Evolutionary conservation across 2,329 filamentous ascomycete species (phyloP).

Genomic region (Rutstroemia sp.): DNA sequence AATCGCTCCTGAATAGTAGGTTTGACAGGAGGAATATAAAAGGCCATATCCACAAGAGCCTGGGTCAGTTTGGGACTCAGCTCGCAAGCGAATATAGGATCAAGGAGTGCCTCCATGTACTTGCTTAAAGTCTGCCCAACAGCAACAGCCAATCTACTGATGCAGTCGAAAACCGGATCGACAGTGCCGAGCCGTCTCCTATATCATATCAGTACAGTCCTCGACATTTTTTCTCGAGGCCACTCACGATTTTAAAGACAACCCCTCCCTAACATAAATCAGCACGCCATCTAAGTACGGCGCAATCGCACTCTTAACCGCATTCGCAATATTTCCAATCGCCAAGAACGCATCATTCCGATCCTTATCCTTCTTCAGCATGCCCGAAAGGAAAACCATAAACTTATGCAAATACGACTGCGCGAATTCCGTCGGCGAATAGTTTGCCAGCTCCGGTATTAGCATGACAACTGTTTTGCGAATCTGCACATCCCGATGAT

Average conservation of each 20-base stretch:
- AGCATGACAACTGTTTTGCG: conserved; percentile 83
- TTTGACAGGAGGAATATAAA: conserved; percentile 94
- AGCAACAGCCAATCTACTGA: conserved; percentile 90
- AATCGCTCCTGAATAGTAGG: conserved; percentile 88
- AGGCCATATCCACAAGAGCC: conserved; percentile 95
- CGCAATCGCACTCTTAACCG: conserved; percentile 89
- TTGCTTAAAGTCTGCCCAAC: conserved; percentile 96
- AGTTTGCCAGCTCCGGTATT: conserved; percentile 87
- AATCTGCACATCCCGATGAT: conserved; percentile 83
- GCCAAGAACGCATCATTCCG: conserved; percentile 90
- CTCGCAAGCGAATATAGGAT: conserved; percentile 95
- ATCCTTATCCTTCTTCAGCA: conserved; percentile 92
- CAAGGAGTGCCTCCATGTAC: conserved; percentile 91
- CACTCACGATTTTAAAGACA: conserved; percentile 67
- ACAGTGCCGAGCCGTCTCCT: conserved; percentile 39
- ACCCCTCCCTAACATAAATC: conserved; percentile 84
- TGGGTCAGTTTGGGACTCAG: conserved; percentile 90
- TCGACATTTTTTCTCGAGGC: not conserved
- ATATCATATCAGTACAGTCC: conserved; percentile 24
- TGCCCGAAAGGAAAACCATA: conserved; percentile 91
- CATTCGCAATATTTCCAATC: conserved; percentile 93
- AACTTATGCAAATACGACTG: conserved; percentile 85
- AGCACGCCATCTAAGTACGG: conserved; percentile 93
- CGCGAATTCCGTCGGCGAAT: conserved; percentile 85
- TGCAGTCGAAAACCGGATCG: conserved; percentile 89